A percentile compares a stretch with the other conserved stretches of the same genome.
Conservation (phyloP, 75 land plant species). For the Pinus albicaulis region DNA sequence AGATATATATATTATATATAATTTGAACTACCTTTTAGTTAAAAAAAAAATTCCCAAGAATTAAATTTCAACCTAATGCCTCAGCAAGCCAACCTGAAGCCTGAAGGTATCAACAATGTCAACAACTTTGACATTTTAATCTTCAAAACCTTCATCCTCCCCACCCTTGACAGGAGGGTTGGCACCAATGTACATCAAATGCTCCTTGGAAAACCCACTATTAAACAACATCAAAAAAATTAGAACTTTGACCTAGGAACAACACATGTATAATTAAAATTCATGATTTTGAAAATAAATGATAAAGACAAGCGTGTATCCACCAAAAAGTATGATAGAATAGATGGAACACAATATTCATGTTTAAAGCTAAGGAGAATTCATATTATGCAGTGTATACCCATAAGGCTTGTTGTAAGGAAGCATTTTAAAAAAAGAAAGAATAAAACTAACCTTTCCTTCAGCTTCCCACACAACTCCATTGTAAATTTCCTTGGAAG, state of each 20-base stretch:
- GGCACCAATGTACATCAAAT: conserved; percentile 51
- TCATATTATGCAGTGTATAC: no score
- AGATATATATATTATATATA: no score
- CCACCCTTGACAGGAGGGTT: conserved; percentile 50
- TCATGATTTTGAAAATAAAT: no score
- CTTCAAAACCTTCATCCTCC: conserved; percentile 37
- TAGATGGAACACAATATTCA: no score
- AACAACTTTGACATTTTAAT: conserved; percentile 29
- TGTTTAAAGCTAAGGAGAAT: no score
- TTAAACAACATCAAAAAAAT: background rate
- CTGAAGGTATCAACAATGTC: conserved; percentile 37
- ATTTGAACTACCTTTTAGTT: background rate
- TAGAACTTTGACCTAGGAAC: no score
- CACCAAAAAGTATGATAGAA: no score
- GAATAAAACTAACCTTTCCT: conserved; percentile 21
- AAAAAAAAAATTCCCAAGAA: background rate
- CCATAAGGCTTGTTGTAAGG: no score
- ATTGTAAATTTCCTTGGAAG: conserved; percentile 39
- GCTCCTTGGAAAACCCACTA: conserved; percentile 58
- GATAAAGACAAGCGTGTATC: no score
- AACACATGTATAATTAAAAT: no score
- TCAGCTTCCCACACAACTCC: conserved; percentile 54
- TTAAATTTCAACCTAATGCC: background rate
- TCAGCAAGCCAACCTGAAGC: conserved; percentile 26
- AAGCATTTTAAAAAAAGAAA: background rate